Evolutionary conservation across 805 yeast species (phyloP), one percentile per base, ranked within the genome.

Genomic region (Cyberlindnera galapagoensis): DNA sequence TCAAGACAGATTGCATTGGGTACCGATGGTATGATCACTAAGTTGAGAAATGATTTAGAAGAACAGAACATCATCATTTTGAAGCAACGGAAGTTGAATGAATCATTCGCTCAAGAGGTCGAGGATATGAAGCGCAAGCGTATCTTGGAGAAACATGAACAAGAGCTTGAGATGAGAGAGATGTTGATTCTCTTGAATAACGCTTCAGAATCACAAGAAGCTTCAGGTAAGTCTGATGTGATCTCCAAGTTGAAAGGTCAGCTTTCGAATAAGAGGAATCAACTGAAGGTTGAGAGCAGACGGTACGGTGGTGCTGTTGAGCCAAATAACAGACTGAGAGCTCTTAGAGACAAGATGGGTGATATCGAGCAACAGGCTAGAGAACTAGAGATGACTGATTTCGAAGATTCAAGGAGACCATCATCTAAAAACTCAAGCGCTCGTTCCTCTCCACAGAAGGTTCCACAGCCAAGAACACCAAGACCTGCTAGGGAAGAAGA

Each of bases 381-480:
- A 39, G 83, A 81, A 48, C 65, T 90, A 37, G 97, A 90, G 53
- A 79, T 76, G 72, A 80, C 83, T 14, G 92, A 86, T 43, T 87
- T 85, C 47, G 79, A 72, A 18, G 83, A 76, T 20, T 41, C 35
- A 43, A 59, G 39, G 42, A 52, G 31, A 38, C n/a, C n/a, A n/a
- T n/a, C n/a, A n/a, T 36, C 30, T 19, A 31, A 9, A 6, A 43
- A 47, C 11, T 30, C 45, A 5, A 44, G 50, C 6, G 28, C 46
- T 9, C 38, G 32, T 3, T 25, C 30, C 9, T 46, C 56, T 2
- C 44, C 46, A 6, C 50, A 42, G 39, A 64, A 60, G 4, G 60
- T 25, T 13, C 27, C 30, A 13, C 24, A 26, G 13, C 17, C 28
- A 7, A 10, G 33, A 14, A 22, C 65, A 9, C 57, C 62, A 37